These are phyloP conservation scores for Onygenales sp. DNA, from an alignment of 2,329 filamentous ascomycete genomes.

Conservation along the genomic window DNA sequence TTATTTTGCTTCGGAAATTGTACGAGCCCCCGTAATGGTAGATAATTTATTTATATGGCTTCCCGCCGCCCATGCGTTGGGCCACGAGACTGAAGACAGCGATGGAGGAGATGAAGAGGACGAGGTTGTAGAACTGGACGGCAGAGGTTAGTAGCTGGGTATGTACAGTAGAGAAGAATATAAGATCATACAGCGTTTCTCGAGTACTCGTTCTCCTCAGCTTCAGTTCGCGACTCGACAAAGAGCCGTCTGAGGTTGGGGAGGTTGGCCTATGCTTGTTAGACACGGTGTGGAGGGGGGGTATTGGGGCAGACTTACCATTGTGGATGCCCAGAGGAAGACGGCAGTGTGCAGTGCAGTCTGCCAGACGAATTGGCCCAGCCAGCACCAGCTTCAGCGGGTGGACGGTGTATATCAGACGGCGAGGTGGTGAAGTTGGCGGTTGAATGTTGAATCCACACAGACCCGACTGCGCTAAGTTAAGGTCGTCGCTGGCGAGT, in stretches of 20 bases:
- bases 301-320: background rate
- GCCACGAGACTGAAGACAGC: conserved; percentile 89
- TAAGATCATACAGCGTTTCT: conserved; percentile 65
- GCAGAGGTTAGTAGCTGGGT: background rate
- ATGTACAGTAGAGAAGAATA: background rate
- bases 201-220: conserved; percentile 90
- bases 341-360: background rate
- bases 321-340: background rate
- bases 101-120: conserved; percentile 92
- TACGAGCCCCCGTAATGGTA: conserved; percentile 4
- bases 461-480: too few relatives aligned
- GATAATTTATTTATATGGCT: conserved; percentile 23
- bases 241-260: conserved; percentile 95
- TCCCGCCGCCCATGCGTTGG: conserved; percentile 60
- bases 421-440: too few relatives aligned
- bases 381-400: too few relatives aligned
- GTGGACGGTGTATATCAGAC: too few relatives aligned
- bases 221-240: conserved; percentile 84
- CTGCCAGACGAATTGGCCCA: background rate
- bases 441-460: too few relatives aligned
- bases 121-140: conserved; percentile 86
- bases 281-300: too few relatives aligned
- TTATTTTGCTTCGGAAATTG: background rate
- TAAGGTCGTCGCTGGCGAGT: too few relatives aligned
- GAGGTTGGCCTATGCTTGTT: conserved; percentile 40